Base-by-base conservation (phyloP, 2,329 filamentous ascomycete species). In the Xylaria arbuscula region DNA sequence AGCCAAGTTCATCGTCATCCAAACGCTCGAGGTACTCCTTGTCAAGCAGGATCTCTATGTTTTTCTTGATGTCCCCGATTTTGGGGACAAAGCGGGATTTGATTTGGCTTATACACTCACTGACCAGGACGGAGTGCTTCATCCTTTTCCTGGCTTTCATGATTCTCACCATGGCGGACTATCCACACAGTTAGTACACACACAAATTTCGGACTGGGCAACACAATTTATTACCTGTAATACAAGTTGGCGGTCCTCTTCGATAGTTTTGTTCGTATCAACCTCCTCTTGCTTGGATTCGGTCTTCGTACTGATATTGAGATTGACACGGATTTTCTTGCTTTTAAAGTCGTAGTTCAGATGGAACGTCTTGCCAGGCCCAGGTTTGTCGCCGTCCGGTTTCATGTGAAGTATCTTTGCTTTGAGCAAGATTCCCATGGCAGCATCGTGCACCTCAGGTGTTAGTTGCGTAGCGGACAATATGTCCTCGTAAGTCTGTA, bases 131-230 rank as follows among this genome's bases (percentile, higher is more conserved):
- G 70, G 91, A 90, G 83, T 99, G 95, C 88, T 98, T 98, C 93
- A 98, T 97, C 84, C 92, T 93, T 89, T 99, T 98, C 69, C 96
- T 92, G 3, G 95, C 97, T 85, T 99, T 99, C 96, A 99, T 99
- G 84, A 99, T 98, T 77, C 96, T 93, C 66, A 99, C 96, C 80
- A 99, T 98, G 28, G 95, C 94, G 70, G 96, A 98, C 95, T 99
- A 10, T 38, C 13, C 24, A 36, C 17, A 15, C 6, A 57, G 59
- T 73, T 64, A 59, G 70, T 51, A 15, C 45, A 34, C 72, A 28
- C 66, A 72, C 65, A 67, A 8, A 62, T 56, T 47, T 55, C 36
- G 1, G 40, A 50, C 2, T 36, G 55, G 11, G 36, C 8, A 47
- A 51, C 19, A 64, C n/a, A 6, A 40, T 34, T 72, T 86, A 91